A percentile compares a stretch with the other conserved stretches of the same genome.
phyloP scores from a whole-genome alignment of 345 rosid species.

The Eucalyptus erythrocorys region DNA sequence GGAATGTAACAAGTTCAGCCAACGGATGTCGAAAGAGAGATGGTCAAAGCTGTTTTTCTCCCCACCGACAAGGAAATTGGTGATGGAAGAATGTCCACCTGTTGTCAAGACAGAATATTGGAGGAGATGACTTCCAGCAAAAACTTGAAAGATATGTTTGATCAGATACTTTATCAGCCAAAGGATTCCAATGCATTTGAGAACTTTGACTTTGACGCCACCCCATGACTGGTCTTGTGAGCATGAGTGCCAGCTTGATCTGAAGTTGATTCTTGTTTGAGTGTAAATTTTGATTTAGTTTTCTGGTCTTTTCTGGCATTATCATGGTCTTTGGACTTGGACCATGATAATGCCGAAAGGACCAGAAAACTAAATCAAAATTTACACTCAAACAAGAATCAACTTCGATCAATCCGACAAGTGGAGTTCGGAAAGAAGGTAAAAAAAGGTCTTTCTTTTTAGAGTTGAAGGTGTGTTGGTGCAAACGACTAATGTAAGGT shows the following conservation, averaged over 20 bases:
- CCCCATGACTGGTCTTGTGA: neutral
- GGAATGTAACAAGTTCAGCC: slow-evolving; percentile 37
- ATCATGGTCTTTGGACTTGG: neutral
- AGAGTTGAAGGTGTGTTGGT: too few relatives aligned
- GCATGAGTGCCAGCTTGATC: neutral
- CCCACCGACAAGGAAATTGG: neutral
- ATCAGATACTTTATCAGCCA: slow-evolving; percentile 15
- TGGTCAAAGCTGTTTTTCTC: slow-evolving; percentile 48
- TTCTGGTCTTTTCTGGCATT: neutral
- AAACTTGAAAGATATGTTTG: slow-evolving; percentile 4
- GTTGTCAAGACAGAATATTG: slow-evolving; percentile 14
- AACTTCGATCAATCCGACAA: too few relatives aligned
- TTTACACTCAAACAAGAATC: too few relatives aligned
- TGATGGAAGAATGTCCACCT: neutral
- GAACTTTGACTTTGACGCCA: neutral
- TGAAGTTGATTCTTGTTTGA: neutral
- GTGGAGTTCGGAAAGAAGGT: neutral
- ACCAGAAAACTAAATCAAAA: too few relatives aligned
- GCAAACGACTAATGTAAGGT: too few relatives aligned
- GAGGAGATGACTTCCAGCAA: slow-evolving; percentile 9
- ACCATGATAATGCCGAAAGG: too few relatives aligned
- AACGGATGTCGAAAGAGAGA: slow-evolving; percentile 38
- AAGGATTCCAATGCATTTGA: slow-evolving; percentile 4
- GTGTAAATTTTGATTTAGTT: neutral
- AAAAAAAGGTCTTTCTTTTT: neutral